Percentiles rank a stretch among this genome's conserved stretches.
phyloP scores from a whole-genome alignment of 768 basidiomycete genomes.

The Kwoniella sp. region DNA sequence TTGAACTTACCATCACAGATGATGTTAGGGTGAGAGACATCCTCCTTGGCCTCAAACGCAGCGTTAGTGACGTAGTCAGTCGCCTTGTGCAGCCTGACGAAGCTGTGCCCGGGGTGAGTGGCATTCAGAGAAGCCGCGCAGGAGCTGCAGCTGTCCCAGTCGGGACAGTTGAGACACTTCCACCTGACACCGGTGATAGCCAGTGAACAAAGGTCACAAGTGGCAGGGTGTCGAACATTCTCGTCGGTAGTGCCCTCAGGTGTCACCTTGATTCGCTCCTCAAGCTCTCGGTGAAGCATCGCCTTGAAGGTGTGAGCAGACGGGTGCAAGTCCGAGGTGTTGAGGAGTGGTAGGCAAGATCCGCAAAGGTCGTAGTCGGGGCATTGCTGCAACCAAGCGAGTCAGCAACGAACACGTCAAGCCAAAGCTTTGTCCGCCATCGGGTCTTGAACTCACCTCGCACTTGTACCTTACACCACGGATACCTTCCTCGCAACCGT shows the following conservation, averaged over 20 bases:
- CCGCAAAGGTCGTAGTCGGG: constrained; percentile 54
- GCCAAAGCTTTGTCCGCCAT: too few species aligned
- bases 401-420: constrained; percentile 8
- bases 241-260: constrained; percentile 15
- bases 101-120: constrained; percentile 48
- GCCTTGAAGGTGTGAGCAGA: constrained; percentile 49
- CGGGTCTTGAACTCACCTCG: constrained; percentile 31
- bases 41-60: constrained; percentile 10
- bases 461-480: constrained; percentile 54
- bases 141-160: constrained; percentile 52
- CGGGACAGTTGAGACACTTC: constrained; percentile 55
- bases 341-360: constrained; percentile 48
- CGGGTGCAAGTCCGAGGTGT: constrained; percentile 46
- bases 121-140: constrained; percentile 38
- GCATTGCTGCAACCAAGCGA: constrained; percentile 22
- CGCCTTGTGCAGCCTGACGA: constrained; percentile 47
- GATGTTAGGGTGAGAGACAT: constrained; percentile 38
- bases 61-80: constrained; percentile 35
- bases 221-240: constrained; percentile 38
- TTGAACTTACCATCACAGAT: constrained; percentile 45
- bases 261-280: constrained; percentile 41
- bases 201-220: constrained; percentile 46
- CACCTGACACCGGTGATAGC: constrained; percentile 49
- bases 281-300: constrained; percentile 48
- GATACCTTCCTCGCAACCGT: constrained; percentile 43